These are phyloP conservation scores for Sicyos baderoa DNA, from an alignment of 306 rosid species.

Conservation along the genomic window DNA sequence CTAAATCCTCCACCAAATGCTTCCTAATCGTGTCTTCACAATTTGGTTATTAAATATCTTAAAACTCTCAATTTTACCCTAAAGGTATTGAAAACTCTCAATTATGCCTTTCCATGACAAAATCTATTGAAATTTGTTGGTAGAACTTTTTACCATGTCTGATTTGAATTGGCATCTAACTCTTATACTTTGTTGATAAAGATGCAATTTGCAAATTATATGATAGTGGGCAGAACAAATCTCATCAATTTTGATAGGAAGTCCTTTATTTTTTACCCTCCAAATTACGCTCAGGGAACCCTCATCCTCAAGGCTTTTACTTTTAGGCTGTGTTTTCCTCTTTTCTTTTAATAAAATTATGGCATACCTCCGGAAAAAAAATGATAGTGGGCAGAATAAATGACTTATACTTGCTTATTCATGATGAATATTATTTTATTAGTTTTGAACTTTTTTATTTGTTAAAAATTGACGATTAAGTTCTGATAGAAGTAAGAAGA, in stretches of 20 bases:
- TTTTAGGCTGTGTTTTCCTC: not conserved
- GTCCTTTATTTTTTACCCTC: not conserved
- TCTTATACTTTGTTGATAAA: not conserved
- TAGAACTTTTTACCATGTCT: not conserved
- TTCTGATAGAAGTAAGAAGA: not conserved
- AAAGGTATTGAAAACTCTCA: not conserved
- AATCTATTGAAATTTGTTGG: not conserved
- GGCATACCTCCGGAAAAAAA: not conserved
- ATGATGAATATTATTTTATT: constrained; percentile 1
- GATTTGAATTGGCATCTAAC: not conserved
- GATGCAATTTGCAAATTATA: not conserved
- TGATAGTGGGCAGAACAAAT: not conserved
- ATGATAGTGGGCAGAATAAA: not conserved
- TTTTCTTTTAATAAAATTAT: no score
- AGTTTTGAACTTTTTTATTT: not conserved
- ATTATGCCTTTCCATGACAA: not conserved
- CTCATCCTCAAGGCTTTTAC: not conserved
- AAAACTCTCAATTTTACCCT: not conserved
- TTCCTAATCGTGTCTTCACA: not conserved
- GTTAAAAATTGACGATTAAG: not conserved
- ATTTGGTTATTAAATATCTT: not conserved
- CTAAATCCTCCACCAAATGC: not conserved
- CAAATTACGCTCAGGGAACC: not conserved
- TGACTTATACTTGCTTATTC: not conserved
- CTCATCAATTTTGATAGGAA: not conserved